phyloP scores from a whole-genome alignment of 331 rosid species.

The Malus hybrid region DNA sequence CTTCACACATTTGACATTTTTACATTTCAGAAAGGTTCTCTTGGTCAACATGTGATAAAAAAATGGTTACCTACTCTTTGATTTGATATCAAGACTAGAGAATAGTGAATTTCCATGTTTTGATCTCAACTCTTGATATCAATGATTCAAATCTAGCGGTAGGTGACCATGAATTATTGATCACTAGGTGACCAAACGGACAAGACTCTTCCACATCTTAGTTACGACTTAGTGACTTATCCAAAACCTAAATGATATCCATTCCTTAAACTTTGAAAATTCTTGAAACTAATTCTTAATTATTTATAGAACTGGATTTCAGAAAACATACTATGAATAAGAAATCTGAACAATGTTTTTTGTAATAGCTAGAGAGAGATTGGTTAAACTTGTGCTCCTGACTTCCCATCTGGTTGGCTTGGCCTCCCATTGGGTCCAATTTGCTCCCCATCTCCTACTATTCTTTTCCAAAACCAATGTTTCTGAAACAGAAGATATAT shows the following conservation, averaged over 20 bases:
- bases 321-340: slow-evolving; percentile 5
- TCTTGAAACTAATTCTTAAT: not conserved
- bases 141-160: not conserved
- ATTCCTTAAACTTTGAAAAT: not conserved
- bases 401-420: not conserved
- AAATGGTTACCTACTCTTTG: not conserved
- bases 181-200: not conserved
- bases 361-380: not conserved
- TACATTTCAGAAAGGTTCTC: no score
- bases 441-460: slow-evolving; percentile 25
- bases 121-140: not conserved
- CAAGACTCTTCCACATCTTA: not conserved
- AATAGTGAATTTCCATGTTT: no score
- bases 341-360: not conserved
- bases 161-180: no score
- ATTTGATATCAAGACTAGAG: not conserved
- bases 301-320: not conserved
- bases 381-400: slow-evolving; percentile 6
- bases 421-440: slow-evolving; percentile 12
- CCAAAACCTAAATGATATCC: not conserved
- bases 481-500: slow-evolving; percentile 73
- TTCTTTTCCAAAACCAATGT: slow-evolving; percentile 84
- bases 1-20: not conserved
- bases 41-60: no score
- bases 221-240: not conserved